Evolutionary conservation across 305 asterid species (phyloP).

Genomic region (Nicotiana rustica): DNA sequence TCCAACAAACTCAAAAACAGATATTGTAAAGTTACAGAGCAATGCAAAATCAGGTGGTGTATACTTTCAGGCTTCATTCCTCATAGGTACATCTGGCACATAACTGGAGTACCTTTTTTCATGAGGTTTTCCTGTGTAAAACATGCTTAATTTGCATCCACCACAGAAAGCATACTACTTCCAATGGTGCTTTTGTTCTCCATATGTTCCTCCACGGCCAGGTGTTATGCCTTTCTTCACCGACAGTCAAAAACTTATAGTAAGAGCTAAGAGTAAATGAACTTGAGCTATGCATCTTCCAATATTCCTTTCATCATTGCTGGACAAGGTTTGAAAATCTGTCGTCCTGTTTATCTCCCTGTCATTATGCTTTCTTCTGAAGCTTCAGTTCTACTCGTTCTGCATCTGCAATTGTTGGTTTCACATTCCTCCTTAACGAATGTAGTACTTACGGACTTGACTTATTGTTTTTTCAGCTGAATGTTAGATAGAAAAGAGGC

Average conservation of each 20-base stretch:
- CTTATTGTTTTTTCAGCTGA: constrained; percentile 7
- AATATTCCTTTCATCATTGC: background rate
- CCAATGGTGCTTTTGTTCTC: background rate
- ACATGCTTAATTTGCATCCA: background rate
- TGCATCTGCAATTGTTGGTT: background rate
- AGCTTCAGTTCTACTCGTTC: background rate
- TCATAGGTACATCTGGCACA: background rate
- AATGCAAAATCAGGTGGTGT: background rate
- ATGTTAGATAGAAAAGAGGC: background rate
- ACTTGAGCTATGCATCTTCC: constrained; percentile 8
- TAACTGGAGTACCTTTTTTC: background rate
- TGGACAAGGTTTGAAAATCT: background rate
- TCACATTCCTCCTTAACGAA: background rate
- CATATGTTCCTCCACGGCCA: constrained; percentile 6
- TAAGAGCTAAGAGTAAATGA: background rate
- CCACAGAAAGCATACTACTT: background rate
- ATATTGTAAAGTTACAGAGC: background rate
- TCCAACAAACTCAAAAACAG: background rate
- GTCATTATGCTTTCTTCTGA: background rate
- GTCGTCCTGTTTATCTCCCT: background rate
- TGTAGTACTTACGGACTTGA: background rate
- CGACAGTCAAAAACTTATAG: constrained; percentile 17
- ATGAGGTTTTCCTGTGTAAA: background rate
- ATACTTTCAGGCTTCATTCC: background rate
- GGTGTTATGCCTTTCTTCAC: constrained; percentile 8